Evolutionary conservation across 805 yeast species (phyloP).

Genomic region (Metschnikowia gelsemii): DNA sequence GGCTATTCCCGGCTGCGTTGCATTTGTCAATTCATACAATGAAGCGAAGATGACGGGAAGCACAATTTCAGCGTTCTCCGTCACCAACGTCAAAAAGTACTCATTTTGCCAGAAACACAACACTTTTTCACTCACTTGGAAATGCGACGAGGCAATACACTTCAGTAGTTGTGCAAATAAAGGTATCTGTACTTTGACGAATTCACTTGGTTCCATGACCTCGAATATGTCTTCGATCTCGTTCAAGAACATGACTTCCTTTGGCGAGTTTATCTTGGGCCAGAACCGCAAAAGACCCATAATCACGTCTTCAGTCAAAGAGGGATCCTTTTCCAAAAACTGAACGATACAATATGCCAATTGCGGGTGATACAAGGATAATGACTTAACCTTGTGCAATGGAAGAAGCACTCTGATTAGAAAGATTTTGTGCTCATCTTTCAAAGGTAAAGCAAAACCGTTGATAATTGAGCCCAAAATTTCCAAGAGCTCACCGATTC

Average conservation of each 20-base stretch:
- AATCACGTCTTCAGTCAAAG: constrained; percentile 91
- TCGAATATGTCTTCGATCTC: constrained; percentile 97
- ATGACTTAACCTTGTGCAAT: constrained; percentile 84
- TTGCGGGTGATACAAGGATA: constrained; percentile 93
- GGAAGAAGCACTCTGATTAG: constrained; percentile 85
- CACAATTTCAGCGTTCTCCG: constrained; percentile 89
- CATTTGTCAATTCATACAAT: constrained; percentile 74
- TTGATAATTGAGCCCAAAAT: constrained; percentile 94
- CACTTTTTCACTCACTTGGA: constrained; percentile 95
- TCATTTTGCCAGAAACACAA: constrained; percentile 94
- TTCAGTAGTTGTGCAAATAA: constrained; percentile 89
- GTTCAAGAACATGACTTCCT: constrained; percentile 92
- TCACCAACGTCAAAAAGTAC: constrained; percentile 82
- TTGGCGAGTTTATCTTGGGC: constrained; percentile 95
- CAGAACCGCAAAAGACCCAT: constrained; percentile 91
- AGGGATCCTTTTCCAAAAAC: constrained; percentile 91
- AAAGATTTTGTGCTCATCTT: constrained; percentile 94
- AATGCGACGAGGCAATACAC: constrained; percentile 92
- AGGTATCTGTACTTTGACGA: constrained; percentile 87
- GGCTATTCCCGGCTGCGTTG: constrained; percentile 45
- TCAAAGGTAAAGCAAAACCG: constrained; percentile 95
- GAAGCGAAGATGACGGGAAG: constrained; percentile 90
- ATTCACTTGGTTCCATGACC: constrained; percentile 91
- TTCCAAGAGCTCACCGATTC: constrained; percentile 91
- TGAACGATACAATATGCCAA: constrained; percentile 96